These are phyloP conservation scores for Tetraselmis striata DNA, from an alignment of 139 green algal species.

Conservation along the genomic window DNA sequence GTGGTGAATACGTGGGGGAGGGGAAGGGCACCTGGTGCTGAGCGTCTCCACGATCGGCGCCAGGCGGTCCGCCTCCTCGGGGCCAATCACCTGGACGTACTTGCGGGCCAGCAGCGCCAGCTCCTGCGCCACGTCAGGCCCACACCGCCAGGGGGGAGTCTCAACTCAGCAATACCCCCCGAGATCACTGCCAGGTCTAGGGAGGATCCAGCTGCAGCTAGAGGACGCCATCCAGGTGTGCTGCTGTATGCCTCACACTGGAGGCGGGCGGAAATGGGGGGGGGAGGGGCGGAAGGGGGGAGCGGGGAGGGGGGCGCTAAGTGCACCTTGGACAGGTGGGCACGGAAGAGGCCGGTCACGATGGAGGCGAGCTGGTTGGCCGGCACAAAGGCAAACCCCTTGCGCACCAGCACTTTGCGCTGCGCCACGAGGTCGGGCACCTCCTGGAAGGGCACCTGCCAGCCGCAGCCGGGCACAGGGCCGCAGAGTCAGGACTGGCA, in stretches of 20 bases:
- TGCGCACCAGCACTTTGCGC: conserved; percentile 59
- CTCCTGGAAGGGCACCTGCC: conserved; percentile 71
- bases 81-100: conserved; percentile 51
- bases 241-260: too few species aligned
- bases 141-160: too few species aligned
- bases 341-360: conserved; percentile 66
- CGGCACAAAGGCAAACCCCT: conserved; percentile 72
- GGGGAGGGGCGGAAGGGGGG: too few species aligned
- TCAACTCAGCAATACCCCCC: too few species aligned
- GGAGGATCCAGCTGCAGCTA: too few species aligned
- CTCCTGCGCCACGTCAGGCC: conserved; percentile 2
- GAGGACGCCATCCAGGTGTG: too few species aligned
- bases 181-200: too few species aligned
- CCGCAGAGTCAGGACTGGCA: too few species aligned
- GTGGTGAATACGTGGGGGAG: too few species aligned
- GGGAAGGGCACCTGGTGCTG: conserved; percentile 46
- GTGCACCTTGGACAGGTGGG: conserved; percentile 24
- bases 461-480: too few species aligned
- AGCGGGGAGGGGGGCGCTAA: too few species aligned
- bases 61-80: conserved; percentile 64
- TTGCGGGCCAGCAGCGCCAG: conserved; percentile 51
- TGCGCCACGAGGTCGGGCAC: conserved; percentile 81
- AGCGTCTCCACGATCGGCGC: conserved; percentile 75
- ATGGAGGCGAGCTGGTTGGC: conserved; percentile 60
- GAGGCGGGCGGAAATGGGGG: too few species aligned